Base-by-base conservation (phyloP, 768 basidiomycete genomes). In the Boletellus emodensis region DNA sequence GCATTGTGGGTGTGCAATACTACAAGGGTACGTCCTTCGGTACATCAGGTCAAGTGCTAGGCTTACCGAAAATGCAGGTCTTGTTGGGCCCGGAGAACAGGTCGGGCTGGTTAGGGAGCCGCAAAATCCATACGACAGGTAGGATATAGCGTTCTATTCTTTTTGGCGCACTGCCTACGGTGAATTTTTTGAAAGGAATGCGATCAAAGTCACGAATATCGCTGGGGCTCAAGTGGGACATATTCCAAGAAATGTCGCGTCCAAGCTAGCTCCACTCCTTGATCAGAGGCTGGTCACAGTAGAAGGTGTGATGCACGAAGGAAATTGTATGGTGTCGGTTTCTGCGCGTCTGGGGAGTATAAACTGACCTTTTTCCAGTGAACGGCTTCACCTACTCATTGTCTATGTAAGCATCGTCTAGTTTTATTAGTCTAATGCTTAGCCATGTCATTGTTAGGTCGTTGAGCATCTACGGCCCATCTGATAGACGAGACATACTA, bases 1-100 rank as follows among this genome's bases (percentile, higher is more conserved):
- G 78, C 41, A 80, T 91, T 10, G 92, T 94, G 0, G 92, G 92
- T 0, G 72, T 94, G 13, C 89, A 90, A 61, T 91, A 94, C 60
- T 94, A 94, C 61, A 73, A 73, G 62, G 86, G 86, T 81, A 32
- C 1, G 66, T 56, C 10, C 4, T 17, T 39, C 30, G 15, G 32
- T 2, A 43, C 45, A 28, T 53, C 9, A 3, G 30, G 11, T 44
- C 45, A 30, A n/a, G 8, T 33, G 12, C n/a, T 24, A n/a, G 7
- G 37, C 46, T 55, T 17, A 60, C 49, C 9, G 34, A 17, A 41
- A 18, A n/a, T 33, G n/a, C 49, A 83, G 92, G 90, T 28, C 60
- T 94, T 47, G 92, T 93, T 34, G 89, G 84, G 14, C 66, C 79
- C 2, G 89, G 87, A 18, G 90, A 94, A 63, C 80, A 91, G 66